phyloP scores from a whole-genome alignment of 345 rosid genomes.

The Salix dunnii region DNA sequence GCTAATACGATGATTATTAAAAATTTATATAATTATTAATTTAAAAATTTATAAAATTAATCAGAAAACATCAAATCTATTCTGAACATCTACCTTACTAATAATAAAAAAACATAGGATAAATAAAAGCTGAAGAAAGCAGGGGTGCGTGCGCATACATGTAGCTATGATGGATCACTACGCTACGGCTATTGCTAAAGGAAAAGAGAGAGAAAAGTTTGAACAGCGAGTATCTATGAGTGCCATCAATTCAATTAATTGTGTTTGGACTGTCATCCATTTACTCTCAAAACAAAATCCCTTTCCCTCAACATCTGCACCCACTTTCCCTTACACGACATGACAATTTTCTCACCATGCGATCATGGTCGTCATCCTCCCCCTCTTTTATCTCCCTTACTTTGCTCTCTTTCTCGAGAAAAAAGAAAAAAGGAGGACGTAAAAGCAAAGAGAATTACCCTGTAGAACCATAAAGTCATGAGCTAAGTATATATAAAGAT shows the following conservation, averaged over 20 bases:
- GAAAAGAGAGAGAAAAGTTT: not conserved
- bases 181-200: not conserved
- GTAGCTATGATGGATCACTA: too few species aligned
- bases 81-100: too few species aligned
- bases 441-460: constrained; percentile 34
- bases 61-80: too few species aligned
- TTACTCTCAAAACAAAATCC: constrained; percentile 33
- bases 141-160: too few species aligned
- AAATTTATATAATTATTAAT: too few species aligned
- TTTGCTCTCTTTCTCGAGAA: constrained; percentile 28
- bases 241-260: constrained; percentile 45
- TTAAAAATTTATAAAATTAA: too few species aligned
- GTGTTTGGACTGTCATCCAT: constrained; percentile 69
- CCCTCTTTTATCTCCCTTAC: not conserved
- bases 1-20: too few species aligned
- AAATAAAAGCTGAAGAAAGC: not conserved
- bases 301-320: constrained; percentile 47
- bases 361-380: constrained; percentile 30
- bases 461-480: constrained; percentile 32
- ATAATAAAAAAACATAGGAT: not conserved
- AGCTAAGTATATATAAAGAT: constrained; percentile 28
- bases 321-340: constrained; percentile 54
- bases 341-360: constrained; percentile 44
- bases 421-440: constrained; percentile 10
- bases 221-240: constrained; percentile 37